Base-by-base conservation (phyloP, 2,329 filamentous ascomycete species). In the Arachnomyces sp. region DNA sequence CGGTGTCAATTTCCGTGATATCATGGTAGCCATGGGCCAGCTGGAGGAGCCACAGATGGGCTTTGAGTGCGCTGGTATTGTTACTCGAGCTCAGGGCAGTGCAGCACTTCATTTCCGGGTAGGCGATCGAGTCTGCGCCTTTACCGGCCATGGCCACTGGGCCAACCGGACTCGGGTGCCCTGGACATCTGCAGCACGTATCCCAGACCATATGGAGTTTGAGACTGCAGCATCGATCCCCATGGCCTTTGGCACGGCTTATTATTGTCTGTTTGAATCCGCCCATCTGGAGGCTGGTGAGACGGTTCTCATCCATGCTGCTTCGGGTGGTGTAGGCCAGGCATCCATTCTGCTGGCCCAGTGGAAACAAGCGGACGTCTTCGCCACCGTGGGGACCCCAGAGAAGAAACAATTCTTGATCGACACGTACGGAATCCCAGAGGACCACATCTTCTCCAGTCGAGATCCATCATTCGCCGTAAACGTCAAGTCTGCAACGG, bases 1-100 rank as follows among this genome's bases (percentile, higher is more conserved):
- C 12, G 56, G 55, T 7, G 28, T 60, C 25, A 60, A 57, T 37
- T 59, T 56, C 43, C 47, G 47, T 7, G 56, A 57, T 33, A 40
- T 54, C 17, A 43, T 54, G 43, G 42, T 49, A 34, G 45, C 47
- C 14, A 40, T 53, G 37, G 50, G 51, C 8, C 52, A 53, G 38
- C 38, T 54, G 7, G 42, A 45, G 12, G 43, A 48, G 9, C 34
- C 38, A 14, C 17, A 40, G 3, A 38, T 59, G 17, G 57, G 56
- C 8, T 40, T 49, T 2, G 58, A 61, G 33, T 51, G 49, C 31
- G 43, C 48, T 8, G 56, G 56, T 15, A 42, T 54, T 17, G 46
- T 61, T 17, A 50, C 48, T 7, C 29, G 42, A n/a, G n/a, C 39
- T 12, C n/a, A n/a, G n/a, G n/a, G n/a, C n/a, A n/a, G n/a, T n/a